phyloP scores from a whole-genome alignment of 2,329 filamentous ascomycete species.

The Atkinsonella texensis region DNA sequence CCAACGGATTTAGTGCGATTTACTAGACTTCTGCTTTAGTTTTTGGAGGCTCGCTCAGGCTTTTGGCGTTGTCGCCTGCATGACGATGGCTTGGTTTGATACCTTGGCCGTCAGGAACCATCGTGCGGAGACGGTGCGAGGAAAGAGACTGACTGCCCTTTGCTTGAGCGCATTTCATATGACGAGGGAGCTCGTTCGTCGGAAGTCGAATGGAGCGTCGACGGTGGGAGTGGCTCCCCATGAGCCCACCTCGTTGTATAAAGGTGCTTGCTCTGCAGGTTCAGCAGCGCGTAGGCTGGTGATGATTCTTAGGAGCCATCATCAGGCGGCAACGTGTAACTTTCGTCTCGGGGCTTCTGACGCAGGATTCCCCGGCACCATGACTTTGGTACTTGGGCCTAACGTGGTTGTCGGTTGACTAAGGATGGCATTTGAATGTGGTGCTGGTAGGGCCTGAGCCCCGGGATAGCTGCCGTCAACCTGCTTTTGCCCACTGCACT shows the following conservation, averaged over 20 bases:
- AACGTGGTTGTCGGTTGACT: not conserved
- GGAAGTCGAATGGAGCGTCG: constrained; percentile 27
- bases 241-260: constrained; percentile 4
- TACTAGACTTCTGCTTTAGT: constrained; percentile 23
- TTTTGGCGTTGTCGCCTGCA: constrained; percentile 27
- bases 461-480: not conserved
- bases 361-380: not conserved
- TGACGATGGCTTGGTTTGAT: constrained; percentile 30
- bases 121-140: constrained; percentile 28
- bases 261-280: constrained; percentile 1
- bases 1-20: constrained; percentile 26
- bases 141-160: constrained; percentile 10
- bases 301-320: not conserved
- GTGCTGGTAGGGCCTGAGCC: not conserved
- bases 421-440: not conserved
- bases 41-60: constrained; percentile 23
- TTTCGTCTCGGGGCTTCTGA: constrained; percentile 1
- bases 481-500: not conserved
- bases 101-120: constrained; percentile 32
- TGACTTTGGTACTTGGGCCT: not conserved
- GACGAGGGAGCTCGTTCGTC: constrained; percentile 14
- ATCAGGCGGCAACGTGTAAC: not conserved
- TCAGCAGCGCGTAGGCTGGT: not conserved
- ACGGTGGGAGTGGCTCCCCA: constrained; percentile 7
- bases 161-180: constrained; percentile 11